Percentiles rank a stretch among this genome's conserved stretches.
phyloP scores from a whole-genome alignment of 768 basidiomycete genomes.

The Xerocomus potaroensis region DNA sequence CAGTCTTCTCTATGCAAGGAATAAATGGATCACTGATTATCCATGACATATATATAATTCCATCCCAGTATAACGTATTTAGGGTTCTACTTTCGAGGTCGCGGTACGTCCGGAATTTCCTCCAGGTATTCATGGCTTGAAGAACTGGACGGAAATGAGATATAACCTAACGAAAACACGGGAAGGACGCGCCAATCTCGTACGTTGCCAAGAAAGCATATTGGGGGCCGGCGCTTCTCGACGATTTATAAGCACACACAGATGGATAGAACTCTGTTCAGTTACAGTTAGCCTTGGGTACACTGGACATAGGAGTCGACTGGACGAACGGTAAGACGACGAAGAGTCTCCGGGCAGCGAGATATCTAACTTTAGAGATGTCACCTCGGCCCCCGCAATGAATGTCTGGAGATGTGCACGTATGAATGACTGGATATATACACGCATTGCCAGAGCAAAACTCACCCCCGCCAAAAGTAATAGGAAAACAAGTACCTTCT shows the following conservation, averaged over 20 bases:
- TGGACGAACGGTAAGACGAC: constrained; percentile 19
- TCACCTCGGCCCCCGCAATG: constrained; percentile 13
- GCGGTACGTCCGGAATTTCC: constrained; percentile 23
- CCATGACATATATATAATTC: constrained; percentile 24
- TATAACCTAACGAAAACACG: not conserved
- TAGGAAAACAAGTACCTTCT: constrained; percentile 13
- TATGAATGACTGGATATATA: not conserved
- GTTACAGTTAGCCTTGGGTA: not conserved
- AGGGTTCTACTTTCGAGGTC: constrained; percentile 10
- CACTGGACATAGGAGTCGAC: not conserved
- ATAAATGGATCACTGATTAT: constrained; percentile 13
- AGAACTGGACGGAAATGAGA: constrained; percentile 15
- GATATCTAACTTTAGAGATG: constrained; percentile 2
- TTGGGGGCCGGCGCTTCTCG: constrained; percentile 11
- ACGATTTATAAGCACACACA: constrained; percentile 11
- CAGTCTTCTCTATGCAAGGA: not conserved
- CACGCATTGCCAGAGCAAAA: not conserved
- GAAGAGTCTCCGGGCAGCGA: constrained; percentile 14
- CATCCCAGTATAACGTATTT: constrained; percentile 26
- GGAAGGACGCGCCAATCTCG: constrained; percentile 18
- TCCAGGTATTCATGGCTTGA: constrained; percentile 24
- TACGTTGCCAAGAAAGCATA: constrained; percentile 17
- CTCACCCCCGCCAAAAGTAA: constrained; percentile 17
- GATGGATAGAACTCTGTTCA: constrained; percentile 20
- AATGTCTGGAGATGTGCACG: constrained; percentile 5